Percentiles rank a stretch among this genome's conserved stretches.
Evolutionary conservation across 306 rosid species (phyloP).

Genomic region (Medicago lupulina): DNA sequence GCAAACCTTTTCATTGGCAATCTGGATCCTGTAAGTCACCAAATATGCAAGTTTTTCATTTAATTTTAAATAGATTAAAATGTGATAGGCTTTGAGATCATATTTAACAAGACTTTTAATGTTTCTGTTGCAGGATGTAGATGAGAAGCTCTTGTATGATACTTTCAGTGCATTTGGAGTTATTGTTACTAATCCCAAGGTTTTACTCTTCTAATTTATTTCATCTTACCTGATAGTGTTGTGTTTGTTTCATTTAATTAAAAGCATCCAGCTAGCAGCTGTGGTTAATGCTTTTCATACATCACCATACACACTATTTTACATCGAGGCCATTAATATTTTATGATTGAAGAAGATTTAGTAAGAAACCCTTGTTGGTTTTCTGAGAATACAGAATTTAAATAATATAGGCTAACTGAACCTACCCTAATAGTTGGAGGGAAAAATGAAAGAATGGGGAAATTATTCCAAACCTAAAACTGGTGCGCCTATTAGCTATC

Average conservation of each 20-base stretch:
- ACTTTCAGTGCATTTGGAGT: conserved; percentile 99
- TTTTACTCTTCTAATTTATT: conserved; percentile 39
- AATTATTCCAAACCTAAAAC: neutral
- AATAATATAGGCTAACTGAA: neutral
- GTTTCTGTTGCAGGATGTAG: conserved; percentile 80
- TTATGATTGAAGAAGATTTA: conserved; percentile 8
- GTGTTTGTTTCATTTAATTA: conserved; percentile 15
- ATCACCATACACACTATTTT: neutral
- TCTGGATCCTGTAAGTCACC: conserved; percentile 85
- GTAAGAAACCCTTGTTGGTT: conserved; percentile 15
- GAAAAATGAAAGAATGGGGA: conserved; percentile 2
- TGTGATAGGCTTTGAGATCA: conserved; percentile 20
- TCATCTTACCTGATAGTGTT: neutral
- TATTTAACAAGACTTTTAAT: conserved; percentile 30
- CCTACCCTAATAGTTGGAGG: neutral
- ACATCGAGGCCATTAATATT: neutral
- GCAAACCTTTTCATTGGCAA: conserved; percentile 98
- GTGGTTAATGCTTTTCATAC: conserved; percentile 22
- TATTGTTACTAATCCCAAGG: conserved; percentile 98
- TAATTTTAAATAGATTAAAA: neutral
- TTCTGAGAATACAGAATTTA: neutral
- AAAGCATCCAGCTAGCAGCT: conserved; percentile 14
- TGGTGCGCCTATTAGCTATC: neutral
- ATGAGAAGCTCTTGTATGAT: conserved; percentile 94
- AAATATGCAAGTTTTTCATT: neutral